phyloP scores from a whole-genome alignment of 305 asterid species.

The Rubia tinctorum region DNA sequence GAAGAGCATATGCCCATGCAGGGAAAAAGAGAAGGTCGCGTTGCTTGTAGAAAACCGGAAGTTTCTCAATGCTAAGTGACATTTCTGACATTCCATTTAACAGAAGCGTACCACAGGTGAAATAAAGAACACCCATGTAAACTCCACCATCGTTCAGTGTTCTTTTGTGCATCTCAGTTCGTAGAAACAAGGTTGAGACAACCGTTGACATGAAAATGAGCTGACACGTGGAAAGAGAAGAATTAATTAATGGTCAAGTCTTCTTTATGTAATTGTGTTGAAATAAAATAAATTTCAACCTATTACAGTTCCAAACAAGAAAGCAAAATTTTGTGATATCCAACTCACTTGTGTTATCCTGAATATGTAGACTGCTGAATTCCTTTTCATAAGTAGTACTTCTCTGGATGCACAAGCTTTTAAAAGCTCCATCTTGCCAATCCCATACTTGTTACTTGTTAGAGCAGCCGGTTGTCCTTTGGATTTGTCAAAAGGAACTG shows the following conservation, averaged over 20 bases:
- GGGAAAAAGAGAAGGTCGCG: constrained; percentile 62
- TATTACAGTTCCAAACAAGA: background rate
- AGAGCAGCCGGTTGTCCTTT: constrained; percentile 79
- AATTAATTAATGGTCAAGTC: background rate
- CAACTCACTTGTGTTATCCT: constrained; percentile 74
- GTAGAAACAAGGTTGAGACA: constrained; percentile 45
- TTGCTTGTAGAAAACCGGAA: constrained; percentile 69
- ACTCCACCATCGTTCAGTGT: constrained; percentile 37
- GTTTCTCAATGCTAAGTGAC: constrained; percentile 54
- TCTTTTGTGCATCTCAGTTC: constrained; percentile 42
- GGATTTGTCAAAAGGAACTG: constrained; percentile 69
- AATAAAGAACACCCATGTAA: constrained; percentile 56
- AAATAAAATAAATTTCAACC: background rate
- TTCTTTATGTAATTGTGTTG: background rate
- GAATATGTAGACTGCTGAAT: constrained; percentile 87
- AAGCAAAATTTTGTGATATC: background rate
- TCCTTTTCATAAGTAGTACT: constrained; percentile 81
- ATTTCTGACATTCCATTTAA: constrained; percentile 65
- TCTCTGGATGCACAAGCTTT: constrained; percentile 88
- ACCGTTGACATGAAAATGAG: constrained; percentile 34
- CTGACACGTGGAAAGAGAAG: constrained; percentile 26
- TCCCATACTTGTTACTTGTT: constrained; percentile 64
- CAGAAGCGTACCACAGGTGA: constrained; percentile 31
- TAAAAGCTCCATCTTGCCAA: constrained; percentile 72
- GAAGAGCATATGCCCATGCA: constrained; percentile 64